Conservation (phyloP, 1,284 basidiomycete genomes). For the Gymnopus androsaceus region DNA sequence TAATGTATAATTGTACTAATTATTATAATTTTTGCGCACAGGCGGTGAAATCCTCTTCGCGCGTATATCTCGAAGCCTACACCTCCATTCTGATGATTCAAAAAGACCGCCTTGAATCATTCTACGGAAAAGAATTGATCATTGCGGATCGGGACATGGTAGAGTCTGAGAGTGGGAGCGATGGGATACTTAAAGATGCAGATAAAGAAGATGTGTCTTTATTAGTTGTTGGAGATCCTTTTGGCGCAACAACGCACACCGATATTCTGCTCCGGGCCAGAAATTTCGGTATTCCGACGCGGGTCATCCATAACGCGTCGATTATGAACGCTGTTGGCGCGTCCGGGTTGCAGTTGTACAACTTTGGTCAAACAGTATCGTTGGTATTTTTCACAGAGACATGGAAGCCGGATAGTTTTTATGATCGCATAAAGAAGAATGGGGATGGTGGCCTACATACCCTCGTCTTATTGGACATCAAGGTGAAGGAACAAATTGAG, state of each 20-base stretch:
- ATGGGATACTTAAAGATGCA: constrained; percentile 84
- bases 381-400: constrained; percentile 97
- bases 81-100: constrained; percentile 91
- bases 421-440: constrained; percentile 93
- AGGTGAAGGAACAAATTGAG: constrained; percentile 63
- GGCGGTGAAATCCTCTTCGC: constrained; percentile 76
- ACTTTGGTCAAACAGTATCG: constrained; percentile 96
- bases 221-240: constrained; percentile 97
- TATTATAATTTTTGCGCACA: constrained; percentile 30
- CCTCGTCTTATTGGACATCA: constrained; percentile 91
- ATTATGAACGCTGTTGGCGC: constrained; percentile 97
- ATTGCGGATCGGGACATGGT: constrained; percentile 97
- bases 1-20: constrained; percentile 7
- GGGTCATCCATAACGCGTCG: constrained; percentile 95
- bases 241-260: constrained; percentile 96
- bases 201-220: constrained; percentile 85
- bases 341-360: constrained; percentile 93
- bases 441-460: constrained; percentile 89
- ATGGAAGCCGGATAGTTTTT: constrained; percentile 96
- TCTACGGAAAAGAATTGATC: constrained; percentile 87
- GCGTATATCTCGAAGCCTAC: constrained; percentile 94
- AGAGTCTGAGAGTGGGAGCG: constrained; percentile 79
- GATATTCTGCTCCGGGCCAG: constrained; percentile 93
- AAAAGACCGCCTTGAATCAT: constrained; percentile 84
- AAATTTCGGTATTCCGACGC: constrained; percentile 74